Base-by-base conservation (phyloP, 2,329 filamentous ascomycete species). In the Penicillium sp. region DNA sequence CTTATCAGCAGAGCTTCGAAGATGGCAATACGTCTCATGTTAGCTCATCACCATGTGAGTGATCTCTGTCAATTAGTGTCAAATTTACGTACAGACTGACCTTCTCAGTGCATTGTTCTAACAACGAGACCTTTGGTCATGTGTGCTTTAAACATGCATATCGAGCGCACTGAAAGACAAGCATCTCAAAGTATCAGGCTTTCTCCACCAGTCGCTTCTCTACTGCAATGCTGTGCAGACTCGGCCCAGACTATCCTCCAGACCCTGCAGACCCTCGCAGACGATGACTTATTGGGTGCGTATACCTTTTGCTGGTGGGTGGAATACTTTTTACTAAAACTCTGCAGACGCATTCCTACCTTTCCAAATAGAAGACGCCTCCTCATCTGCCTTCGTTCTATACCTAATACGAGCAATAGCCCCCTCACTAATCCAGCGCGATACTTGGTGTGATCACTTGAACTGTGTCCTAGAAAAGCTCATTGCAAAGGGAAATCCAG, bases 331-430 rank as follows among this genome's bases (percentile, higher is more conserved):
- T 8, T 25, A 28, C 25, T 46, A 16, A 46, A 16, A 3, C 3
- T 13, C 14, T n/a, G 6, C 26, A 70, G 74, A 76, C 40, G 73
- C 77, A 1, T 79, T 79, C 11, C 26, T 80, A 1, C 78, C 78
- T 0, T 80, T 79, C 13, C 77, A 80, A 46, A 71, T 79, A 11
- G 78, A 80, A 59, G 76, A 78, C 40, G 77, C 78, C 6, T 80
- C 76, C 7, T 79, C 78, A 0, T 79, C 78, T 1, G 75, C 77
- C 0, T 79, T 80, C 38, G 70, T 80, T 1, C 71, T 80, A 2
- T 73, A 78, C 16, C 67, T 80, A 0, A 73, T 79, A 16, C 61
- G 56, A 19, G 60, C 66, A 5, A 65, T 69, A 38, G 74, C 71
- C n/a, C 78, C 78, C 0, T 71, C 70, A 0, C 67, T 79, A 1